A percentile compares a stretch with the other conserved stretches of the same genome.
Conservation (phyloP, 1,284 basidiomycete genomes). For the Fomitopsis schrenkii region DNA sequence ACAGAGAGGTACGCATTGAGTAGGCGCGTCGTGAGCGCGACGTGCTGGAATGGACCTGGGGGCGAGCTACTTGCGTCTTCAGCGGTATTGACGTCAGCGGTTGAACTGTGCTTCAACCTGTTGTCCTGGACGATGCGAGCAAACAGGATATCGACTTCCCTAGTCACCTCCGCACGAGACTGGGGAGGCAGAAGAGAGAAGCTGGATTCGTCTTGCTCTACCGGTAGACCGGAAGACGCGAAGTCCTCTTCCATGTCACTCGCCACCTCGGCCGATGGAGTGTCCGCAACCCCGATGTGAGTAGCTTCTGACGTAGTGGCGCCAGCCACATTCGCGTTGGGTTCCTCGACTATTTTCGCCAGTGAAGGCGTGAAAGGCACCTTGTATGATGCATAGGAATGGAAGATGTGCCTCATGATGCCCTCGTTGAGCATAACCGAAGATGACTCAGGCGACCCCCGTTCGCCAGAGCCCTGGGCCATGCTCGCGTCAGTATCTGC, state of each 20-base stretch:
- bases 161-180: slow-evolving; percentile 67
- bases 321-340: neutral
- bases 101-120: slow-evolving; percentile 9
- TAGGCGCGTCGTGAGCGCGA: slow-evolving; percentile 59
- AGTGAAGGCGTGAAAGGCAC: slow-evolving; percentile 62
- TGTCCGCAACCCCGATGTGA: neutral
- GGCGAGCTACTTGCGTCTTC: slow-evolving; percentile 12
- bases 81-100: neutral
- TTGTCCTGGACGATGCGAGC: slow-evolving; percentile 58
- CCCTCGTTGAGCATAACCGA: slow-evolving; percentile 57
- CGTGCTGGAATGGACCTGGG: slow-evolving; percentile 46
- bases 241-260: neutral
- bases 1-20: slow-evolving; percentile 84
- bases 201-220: neutral
- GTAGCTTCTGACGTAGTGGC: neutral
- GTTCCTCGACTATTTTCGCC: slow-evolving; percentile 28
- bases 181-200: slow-evolving; percentile 71
- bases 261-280: neutral
- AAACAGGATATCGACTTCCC: slow-evolving; percentile 73
- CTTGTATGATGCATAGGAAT: slow-evolving; percentile 81
- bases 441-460: neutral
- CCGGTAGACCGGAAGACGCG: slow-evolving; percentile 2
- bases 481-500: slow-evolving; percentile 17
- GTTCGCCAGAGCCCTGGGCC: slow-evolving; percentile 9
- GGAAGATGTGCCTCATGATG: slow-evolving; percentile 82